Base-by-base conservation (phyloP, 495 filamentous ascomycete genomes). In the Podospora pseudocomata region DNA sequence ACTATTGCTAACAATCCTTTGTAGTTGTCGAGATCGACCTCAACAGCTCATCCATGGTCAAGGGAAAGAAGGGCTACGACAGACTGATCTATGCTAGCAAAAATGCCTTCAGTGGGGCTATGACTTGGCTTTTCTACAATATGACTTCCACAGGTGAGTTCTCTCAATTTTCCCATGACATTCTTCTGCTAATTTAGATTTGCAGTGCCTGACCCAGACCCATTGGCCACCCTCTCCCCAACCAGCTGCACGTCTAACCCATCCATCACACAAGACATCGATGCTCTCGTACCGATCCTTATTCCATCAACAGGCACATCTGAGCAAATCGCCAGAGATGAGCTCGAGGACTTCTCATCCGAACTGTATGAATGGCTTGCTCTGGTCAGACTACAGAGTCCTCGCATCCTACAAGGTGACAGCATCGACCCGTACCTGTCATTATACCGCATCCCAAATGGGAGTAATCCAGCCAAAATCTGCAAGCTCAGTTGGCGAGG, bases 51-150 rank as follows among this genome's bases (percentile, higher is more conserved):
- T 91, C 89, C 13, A 97, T 97, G 92, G 74, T 92, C 7, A 92
- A 92, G 72, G 95, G 94, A 30, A 97, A 94, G 77, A 96, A 95
- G 72, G 91, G 90, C 0, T 97, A 97, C 69, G 90, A 96, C 67
- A 86, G 92, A 57, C 85, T 97, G 54, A 80, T 91, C 16, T 93
- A 92, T 82, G 93, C 93, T 15, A 93, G 90, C 77, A 88, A 91
- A 67, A 94, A 96, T 70, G 91, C 92, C 49, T 82, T 97, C 6
- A 88, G 86, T 53, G 76, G 85, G 39, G 86, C 91, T 1, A 70
- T 92, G 27, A 87, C 88, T 1, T 98, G 94, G 92, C 82, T 97
- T 2, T 94, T 97, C 73, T 88, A 85, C 77, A 89, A 93, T 71
- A 74, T 90, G 3, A 80, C 77, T 6, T 71, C 73, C 26, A 72